These are phyloP conservation scores for Penicillium rolfsii DNA, from an alignment of 2,329 filamentous ascomycete species.

Conservation along the genomic window DNA sequence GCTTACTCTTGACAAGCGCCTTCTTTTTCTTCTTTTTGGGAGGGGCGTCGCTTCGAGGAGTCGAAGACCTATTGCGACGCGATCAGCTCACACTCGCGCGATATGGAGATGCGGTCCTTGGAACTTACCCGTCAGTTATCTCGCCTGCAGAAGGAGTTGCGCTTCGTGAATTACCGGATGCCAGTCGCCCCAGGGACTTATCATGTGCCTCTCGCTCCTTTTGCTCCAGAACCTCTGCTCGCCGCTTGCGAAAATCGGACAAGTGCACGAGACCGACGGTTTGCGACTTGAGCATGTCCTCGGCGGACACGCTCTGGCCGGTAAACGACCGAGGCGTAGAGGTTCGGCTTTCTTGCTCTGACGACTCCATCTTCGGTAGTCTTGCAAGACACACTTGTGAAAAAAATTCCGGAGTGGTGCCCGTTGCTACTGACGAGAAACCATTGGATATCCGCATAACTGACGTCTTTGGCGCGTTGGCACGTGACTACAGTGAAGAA, in stretches of 20 bases:
- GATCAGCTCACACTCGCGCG: constrained; percentile 50
- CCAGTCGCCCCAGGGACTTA: constrained; percentile 53
- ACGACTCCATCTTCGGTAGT: constrained; percentile 14
- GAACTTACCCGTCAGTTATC: constrained; percentile 62
- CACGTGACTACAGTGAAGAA: constrained; percentile 16
- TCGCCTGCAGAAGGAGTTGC: constrained; percentile 54
- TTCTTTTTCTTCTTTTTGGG: constrained; percentile 63
- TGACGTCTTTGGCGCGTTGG: constrained; percentile 18
- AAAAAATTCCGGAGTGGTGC: neutral
- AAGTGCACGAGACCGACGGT: constrained; percentile 90
- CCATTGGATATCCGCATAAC: constrained; percentile 3
- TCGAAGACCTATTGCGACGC: constrained; percentile 60
- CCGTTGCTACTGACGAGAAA: neutral
- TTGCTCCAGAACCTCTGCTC: constrained; percentile 89
- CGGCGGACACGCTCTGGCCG: constrained; percentile 72
- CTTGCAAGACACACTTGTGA: neutral
- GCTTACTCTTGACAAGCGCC: constrained; percentile 59
- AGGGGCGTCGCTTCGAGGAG: constrained; percentile 50
- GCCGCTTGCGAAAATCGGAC: constrained; percentile 92
- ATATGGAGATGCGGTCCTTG: constrained; percentile 17
- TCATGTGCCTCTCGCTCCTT: constrained; percentile 81
- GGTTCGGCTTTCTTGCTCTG: constrained; percentile 43
- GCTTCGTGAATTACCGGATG: constrained; percentile 52
- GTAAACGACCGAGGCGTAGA: constrained; percentile 64
- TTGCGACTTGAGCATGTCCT: constrained; percentile 80